Conservation (phyloP, 345 rosid species). For the Arabidopsis suecica region DNA sequence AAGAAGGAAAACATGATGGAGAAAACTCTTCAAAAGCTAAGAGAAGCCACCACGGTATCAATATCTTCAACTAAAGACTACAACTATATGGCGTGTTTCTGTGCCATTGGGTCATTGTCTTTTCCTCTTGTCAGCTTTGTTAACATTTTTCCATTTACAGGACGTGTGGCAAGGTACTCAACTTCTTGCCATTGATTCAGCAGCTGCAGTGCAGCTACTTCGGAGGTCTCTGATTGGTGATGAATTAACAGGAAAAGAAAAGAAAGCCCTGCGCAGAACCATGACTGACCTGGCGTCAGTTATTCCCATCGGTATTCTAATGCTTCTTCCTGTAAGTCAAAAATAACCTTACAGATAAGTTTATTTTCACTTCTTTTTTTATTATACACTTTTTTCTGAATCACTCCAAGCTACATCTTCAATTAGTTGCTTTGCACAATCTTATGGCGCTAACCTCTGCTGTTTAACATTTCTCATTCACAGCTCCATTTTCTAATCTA, state of each 20-base stretch:
- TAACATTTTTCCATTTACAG: conserved; percentile 49
- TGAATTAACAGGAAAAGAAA: conserved; percentile 85
- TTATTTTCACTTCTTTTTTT: conserved; percentile 1
- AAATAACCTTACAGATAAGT: conserved; percentile 14
- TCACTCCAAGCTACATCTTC: conserved; percentile 14
- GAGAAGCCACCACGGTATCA: conserved; percentile 83
- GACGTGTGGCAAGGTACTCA: conserved; percentile 98
- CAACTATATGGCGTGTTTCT: neutral
- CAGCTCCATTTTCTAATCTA: conserved; percentile 1
- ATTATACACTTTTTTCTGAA: conserved; percentile 2
- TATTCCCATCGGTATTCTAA: conserved; percentile 85
- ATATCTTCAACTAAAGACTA: conserved; percentile 25
- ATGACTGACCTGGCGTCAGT: conserved; percentile 96
- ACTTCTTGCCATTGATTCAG: conserved; percentile 91
- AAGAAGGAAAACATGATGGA: conserved; percentile 70
- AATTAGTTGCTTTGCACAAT: conserved; percentile 25
- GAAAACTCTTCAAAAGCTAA: conserved; percentile 80
- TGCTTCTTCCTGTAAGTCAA: conserved; percentile 97
- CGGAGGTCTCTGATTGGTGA: conserved; percentile 80
- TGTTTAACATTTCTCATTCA: conserved; percentile 22
- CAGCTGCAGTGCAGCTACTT: conserved; percentile 76
- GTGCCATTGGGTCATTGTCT: conserved; percentile 7
- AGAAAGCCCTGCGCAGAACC: conserved; percentile 81
- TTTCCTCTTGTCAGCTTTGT: conserved; percentile 25
- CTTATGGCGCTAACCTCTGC: conserved; percentile 12